Evolutionary conservation across 2,329 filamentous ascomycete species (phyloP), one percentile per base, ranked within the genome.

Genomic region (Epichloe festucae): DNA sequence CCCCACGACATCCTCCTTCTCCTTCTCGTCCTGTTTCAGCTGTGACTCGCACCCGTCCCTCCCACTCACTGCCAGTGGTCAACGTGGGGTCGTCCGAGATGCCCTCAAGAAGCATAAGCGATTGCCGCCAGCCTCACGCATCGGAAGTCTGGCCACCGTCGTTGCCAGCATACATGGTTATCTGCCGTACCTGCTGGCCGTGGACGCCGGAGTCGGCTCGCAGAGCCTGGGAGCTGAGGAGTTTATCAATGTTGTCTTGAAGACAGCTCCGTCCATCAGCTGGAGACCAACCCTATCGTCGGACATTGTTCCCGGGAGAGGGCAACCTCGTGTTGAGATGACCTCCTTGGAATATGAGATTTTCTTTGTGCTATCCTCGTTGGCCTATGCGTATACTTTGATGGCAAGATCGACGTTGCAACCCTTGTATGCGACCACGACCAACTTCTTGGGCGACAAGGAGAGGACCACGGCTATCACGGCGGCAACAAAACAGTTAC

Each of bases 31-130:
- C 39, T 85, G 76, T 67, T 84, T 95, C 67, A 78, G 72, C 60
- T 91, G 86, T 62, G 79, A 83, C 57, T 89, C 88, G 3, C 91
- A 97, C 67, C 91, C 93, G 3, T 95, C 91, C 0, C 76, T 98
- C 42, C 88, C 89, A 23, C 79, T 91, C 60, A 79, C 80, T 51
- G 84, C 89, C 21, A 90, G 89, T 58, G 91, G 87, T 8, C 82
- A 88, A 62, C 87, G 93, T 54, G 86, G 87, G 59, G 80, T 95
- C 17, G 77, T 96, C 49, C 83, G 89, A 60, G 83, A 91, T 66
- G 79, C 82, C 3, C 76, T 98, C 54, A 97, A 97, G 70, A 82
- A 82, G 59, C 84, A 96, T 74, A 97, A 95, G 68, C 82, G 89
- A 49, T 78, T 95, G n/a, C 77, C 87, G 4, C 75, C 85, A 8